phyloP scores from a whole-genome alignment of 257 asterid genomes.

The Primulina tabacum region DNA sequence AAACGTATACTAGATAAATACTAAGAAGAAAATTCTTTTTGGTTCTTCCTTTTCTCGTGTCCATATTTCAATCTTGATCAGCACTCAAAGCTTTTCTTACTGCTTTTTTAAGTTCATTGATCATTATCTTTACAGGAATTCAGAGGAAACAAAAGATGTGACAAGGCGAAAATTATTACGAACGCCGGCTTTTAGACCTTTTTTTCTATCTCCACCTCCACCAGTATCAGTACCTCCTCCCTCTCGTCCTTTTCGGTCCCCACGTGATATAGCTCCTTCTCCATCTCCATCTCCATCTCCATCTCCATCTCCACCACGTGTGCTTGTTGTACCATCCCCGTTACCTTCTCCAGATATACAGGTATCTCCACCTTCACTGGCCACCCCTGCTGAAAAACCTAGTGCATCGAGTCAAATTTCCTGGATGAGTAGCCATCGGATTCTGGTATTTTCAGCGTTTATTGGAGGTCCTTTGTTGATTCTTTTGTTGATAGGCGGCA shows the following conservation, averaged over 20 bases:
- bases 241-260: not conserved
- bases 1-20: not conserved
- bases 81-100: not conserved
- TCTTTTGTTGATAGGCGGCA: constrained; percentile 30
- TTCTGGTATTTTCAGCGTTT: constrained; percentile 35
- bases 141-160: constrained; percentile 29
- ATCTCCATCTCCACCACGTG: not conserved
- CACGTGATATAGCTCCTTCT: constrained; percentile 15
- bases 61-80: not conserved
- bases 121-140: constrained; percentile 39
- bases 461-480: constrained; percentile 60
- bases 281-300: constrained; percentile 35
- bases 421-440: constrained; percentile 13
- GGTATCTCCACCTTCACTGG: constrained; percentile 37
- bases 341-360: constrained; percentile 34
- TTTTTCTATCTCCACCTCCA: constrained; percentile 2
- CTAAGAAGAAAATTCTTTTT: not conserved
- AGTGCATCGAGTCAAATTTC: not conserved
- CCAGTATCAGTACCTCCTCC: not conserved
- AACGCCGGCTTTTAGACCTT: constrained; percentile 5
- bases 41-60: not conserved
- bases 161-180: constrained; percentile 46
- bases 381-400: constrained; percentile 26
- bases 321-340: constrained; percentile 18
- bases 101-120: constrained; percentile 18